Evolutionary conservation across 192 early-diverging fungal species (phyloP).

Genomic region (Linderina pennispora): DNA sequence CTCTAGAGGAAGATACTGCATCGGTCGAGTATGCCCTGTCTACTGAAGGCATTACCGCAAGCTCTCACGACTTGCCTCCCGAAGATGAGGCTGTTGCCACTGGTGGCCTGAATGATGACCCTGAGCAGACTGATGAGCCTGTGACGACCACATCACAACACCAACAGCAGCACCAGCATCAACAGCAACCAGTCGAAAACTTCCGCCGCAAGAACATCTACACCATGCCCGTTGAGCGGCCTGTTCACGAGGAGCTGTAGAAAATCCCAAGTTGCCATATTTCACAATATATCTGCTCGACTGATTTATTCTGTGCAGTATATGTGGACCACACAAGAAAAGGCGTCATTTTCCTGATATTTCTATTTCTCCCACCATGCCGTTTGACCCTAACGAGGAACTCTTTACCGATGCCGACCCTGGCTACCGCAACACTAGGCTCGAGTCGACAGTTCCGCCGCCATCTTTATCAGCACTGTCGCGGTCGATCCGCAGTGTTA

Average conservation of each 20-base stretch:
- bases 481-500: background rate
- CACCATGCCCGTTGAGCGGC: background rate
- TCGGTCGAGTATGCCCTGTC: no score
- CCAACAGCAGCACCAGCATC: background rate
- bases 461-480: slow-evolving; percentile 19
- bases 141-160: no score
- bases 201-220: background rate
- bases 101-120: no score
- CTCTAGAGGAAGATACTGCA: background rate
- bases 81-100: no score
- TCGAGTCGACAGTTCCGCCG: slow-evolving; percentile 15
- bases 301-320: no score
- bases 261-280: background rate
- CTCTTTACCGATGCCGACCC: slow-evolving; percentile 32
- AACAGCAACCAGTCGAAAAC: background rate
- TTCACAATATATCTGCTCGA: no score
- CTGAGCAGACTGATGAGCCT: no score
- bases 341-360: background rate
- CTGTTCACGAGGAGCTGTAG: background rate
- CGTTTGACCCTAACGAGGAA: slow-evolving; percentile 4
- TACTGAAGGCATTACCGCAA: no score
- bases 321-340: background rate
- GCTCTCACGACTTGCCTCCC: no score
- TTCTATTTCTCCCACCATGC: slow-evolving; percentile 2
- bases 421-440: slow-evolving; percentile 11